These are phyloP conservation scores for Alnus glutinosa DNA, from an alignment of 306 rosid species.

Conservation along the genomic window DNA sequence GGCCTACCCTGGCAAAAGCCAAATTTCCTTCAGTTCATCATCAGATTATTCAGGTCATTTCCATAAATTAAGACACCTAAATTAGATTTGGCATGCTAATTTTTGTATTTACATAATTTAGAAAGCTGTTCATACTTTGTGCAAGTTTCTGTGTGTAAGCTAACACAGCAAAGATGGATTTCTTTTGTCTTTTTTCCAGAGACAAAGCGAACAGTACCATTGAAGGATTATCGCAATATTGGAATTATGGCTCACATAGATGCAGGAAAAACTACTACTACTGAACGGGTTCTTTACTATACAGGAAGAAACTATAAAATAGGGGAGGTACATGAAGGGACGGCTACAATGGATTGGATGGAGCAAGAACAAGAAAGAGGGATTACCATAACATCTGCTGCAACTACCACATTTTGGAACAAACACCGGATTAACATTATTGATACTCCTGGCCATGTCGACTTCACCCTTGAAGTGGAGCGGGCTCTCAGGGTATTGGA, in stretches of 20 bases:
- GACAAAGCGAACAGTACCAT: constrained; percentile 57
- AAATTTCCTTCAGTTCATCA: background rate
- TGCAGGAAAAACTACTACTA: constrained; percentile 96
- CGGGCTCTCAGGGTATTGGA: constrained; percentile 97
- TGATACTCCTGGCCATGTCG: constrained; percentile 97
- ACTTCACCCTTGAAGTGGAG: constrained; percentile 96
- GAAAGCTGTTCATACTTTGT: constrained; percentile 14
- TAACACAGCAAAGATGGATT: constrained; percentile 13
- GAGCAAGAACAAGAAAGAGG: constrained; percentile 99
- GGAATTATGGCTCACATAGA: constrained; percentile 99
- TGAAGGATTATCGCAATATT: constrained; percentile 86
- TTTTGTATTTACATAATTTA: background rate
- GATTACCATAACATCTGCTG: constrained; percentile 97
- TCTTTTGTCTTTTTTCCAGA: constrained; percentile 38
- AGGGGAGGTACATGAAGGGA: constrained; percentile 97
- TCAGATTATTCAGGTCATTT: background rate
- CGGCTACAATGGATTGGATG: constrained; percentile 99
- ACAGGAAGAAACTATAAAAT: constrained; percentile 95
- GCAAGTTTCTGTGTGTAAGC: constrained; percentile 13
- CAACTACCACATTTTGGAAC: constrained; percentile 94
- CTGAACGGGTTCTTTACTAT: constrained; percentile 79
- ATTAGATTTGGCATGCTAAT: background rate
- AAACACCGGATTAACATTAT: constrained; percentile 93
- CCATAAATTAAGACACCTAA: background rate
- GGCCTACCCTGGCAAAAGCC: background rate